Evolutionary conservation across 1,284 basidiomycete species (phyloP), one percentile per base, ranked within the genome.

Genomic region (Ustilago xerochloae): DNA sequence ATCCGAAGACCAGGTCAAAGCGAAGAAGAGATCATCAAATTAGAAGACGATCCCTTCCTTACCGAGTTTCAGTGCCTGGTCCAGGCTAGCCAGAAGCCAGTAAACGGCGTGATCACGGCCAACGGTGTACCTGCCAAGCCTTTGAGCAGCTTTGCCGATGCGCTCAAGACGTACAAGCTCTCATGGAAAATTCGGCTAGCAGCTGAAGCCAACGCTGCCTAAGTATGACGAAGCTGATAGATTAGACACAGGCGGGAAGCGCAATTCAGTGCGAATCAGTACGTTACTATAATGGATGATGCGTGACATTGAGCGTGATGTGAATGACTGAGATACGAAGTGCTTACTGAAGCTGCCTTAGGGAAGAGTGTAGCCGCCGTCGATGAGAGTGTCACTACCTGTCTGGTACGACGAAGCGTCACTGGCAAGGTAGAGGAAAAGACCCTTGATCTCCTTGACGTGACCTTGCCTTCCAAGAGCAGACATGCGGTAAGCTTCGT

Each of bases 381-480:
- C 79, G 32, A 80, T 73, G 48, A 80, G 57, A 6, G 70, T 72
- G 47, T 79, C 76, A 18, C 54, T 61, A 9, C 79, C 79, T 0
- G 79, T 81, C 29, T 61, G 60, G 49, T 70, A 81, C 1, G 77
- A 63, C 6, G 59, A 65, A 8, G 79, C 77, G 49, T 81, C 75
- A 24, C 59, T 64, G 35, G 79, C 75, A 8, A 81, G 74, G 55
- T 81, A 81, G 39, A 81, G 64, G 53, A 74, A 81, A 26, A 74
- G 63, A 51, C 78, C 82, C 62, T 83, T 82, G 58, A 84, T 74
- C 61, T 84, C 82, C 55, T 79, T 80, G 24, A 74, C 68, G 57
- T 82, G 66, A 28, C 80, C 82, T 54, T 83, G 80, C 29, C 81
- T 53, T 1, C 79, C 80, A 18, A 81, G 68, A 3, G 62, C 79